A percentile compares a stretch with the other conserved stretches of the same genome.
Evolutionary conservation across 371 early-diverging fungal genomes (phyloP).

Genomic region (Vairimorpha necatrix): DNA sequence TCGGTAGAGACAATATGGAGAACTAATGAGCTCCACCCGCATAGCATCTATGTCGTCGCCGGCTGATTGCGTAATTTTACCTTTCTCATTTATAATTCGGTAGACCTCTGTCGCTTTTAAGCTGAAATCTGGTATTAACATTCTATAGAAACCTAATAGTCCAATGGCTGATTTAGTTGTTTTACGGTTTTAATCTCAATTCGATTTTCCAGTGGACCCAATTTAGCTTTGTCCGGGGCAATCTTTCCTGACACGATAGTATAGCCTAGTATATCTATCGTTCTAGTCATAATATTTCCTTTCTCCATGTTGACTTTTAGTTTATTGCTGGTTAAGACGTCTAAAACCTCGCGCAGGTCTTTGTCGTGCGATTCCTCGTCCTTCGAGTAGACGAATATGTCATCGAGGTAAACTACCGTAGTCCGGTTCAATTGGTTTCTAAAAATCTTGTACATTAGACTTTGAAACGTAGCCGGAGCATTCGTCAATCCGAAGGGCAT

Average conservation of each 20-base stretch:
- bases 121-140: neutral
- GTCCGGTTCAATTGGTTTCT: too few species aligned
- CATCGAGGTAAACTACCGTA: neutral
- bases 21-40: neutral
- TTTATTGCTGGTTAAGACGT: neutral
- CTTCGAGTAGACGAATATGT: neutral
- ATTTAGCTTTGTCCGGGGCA: too few species aligned
- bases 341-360: neutral
- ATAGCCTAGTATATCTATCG: too few species aligned
- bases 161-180: too few species aligned
- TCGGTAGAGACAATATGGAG: neutral
- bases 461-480: too few species aligned
- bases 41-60: neutral
- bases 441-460: too few species aligned
- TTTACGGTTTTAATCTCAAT: neutral
- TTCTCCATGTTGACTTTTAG: too few species aligned
- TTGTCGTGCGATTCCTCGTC: neutral
- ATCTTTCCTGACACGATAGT: too few species aligned
- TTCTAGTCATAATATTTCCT: constrained; percentile 1
- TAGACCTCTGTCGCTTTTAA: neutral
- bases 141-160: too few species aligned
- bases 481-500: too few species aligned
- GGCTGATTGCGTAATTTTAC: neutral
- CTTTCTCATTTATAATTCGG: neutral
- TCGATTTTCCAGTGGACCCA: neutral